Percentiles rank a stretch among this genome's conserved stretches.
phyloP scores from a whole-genome alignment of 257 asterid genomes.

The Solanum sparsipilum region DNA sequence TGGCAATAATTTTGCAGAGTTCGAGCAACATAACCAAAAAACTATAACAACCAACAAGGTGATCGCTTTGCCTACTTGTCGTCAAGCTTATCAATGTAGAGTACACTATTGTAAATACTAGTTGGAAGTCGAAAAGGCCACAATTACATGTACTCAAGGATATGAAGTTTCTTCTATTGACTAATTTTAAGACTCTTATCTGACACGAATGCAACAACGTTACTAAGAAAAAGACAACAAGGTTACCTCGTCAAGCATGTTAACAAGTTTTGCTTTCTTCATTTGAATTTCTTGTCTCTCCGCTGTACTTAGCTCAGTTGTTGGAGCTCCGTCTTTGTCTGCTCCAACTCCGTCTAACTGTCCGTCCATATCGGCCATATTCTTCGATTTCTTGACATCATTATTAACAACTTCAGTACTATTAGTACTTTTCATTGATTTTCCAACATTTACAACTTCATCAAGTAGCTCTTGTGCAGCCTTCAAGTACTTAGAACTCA shows the following conservation, averaged over 20 bases:
- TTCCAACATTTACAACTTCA: conserved; percentile 86
- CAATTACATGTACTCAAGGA: background rate
- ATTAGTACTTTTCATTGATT: conserved; percentile 30
- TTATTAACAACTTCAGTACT: conserved; percentile 8
- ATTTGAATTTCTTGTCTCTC: conserved; percentile 94
- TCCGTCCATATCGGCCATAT: conserved; percentile 12
- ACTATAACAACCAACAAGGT: too few relatives aligned
- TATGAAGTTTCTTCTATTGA: too few relatives aligned
- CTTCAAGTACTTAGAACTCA: conserved; percentile 66
- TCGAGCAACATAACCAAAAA: background rate
- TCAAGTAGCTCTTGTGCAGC: conserved; percentile 93
- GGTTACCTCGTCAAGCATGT: conserved; percentile 95
- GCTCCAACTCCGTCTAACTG: background rate
- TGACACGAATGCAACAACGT: background rate
- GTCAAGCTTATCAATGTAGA: background rate
- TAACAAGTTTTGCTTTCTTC: conserved; percentile 91
- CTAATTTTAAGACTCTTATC: background rate
- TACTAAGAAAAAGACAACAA: background rate
- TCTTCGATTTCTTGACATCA: conserved; percentile 16
- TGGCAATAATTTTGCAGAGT: background rate
- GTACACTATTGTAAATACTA: background rate
- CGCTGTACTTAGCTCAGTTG: conserved; percentile 52
- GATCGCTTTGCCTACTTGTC: too few relatives aligned
- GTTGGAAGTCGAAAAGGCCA: background rate
- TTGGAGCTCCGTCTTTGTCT: conserved; percentile 23